Conservation (phyloP, 2,329 filamentous ascomycete species). For the Lachnellula occidentalis region DNA sequence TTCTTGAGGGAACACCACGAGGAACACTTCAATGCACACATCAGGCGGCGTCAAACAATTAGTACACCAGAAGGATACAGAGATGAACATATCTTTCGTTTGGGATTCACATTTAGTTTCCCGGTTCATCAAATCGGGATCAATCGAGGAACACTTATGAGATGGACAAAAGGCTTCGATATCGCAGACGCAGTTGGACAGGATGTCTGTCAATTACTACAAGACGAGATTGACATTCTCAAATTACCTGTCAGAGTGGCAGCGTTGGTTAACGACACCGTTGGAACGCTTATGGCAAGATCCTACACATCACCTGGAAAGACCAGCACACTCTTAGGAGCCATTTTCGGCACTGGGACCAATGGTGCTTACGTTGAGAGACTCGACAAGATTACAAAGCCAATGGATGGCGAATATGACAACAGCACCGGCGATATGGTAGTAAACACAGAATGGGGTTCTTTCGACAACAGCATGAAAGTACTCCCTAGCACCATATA, state of each 20-base stretch:
- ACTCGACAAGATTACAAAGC: slow-evolving; percentile 76
- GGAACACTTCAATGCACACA: slow-evolving; percentile 73
- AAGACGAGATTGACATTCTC: slow-evolving; percentile 82
- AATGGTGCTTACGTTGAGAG: slow-evolving; percentile 62
- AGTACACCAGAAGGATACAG: slow-evolving; percentile 54
- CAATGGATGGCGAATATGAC: slow-evolving; percentile 66
- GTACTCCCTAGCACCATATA: slow-evolving; percentile 82
- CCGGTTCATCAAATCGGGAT: slow-evolving; percentile 91
- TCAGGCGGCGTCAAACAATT: slow-evolving; percentile 57
- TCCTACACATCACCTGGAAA: slow-evolving; percentile 91
- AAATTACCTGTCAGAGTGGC: slow-evolving; percentile 88
- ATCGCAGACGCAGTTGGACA: slow-evolving; percentile 92
- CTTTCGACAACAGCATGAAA: slow-evolving; percentile 89
- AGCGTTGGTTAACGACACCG: slow-evolving; percentile 94
- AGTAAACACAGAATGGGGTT: slow-evolving; percentile 97
- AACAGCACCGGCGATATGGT: slow-evolving; percentile 87
- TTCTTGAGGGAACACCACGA: slow-evolving; percentile 85
- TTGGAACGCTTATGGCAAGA: slow-evolving; percentile 94
- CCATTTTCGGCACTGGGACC: slow-evolving; percentile 60
- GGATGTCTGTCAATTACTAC: slow-evolving; percentile 87
- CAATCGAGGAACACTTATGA: slow-evolving; percentile 88
- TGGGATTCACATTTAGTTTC: slow-evolving; percentile 99
- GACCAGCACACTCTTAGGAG: slow-evolving; percentile 81
- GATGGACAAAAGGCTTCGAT: slow-evolving; percentile 98
- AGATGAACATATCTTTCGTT: slow-evolving; percentile 77